Conservation (phyloP, 2,329 filamentous ascomycete species). For the Pseudopyrenochaeta lycopersici region DNA sequence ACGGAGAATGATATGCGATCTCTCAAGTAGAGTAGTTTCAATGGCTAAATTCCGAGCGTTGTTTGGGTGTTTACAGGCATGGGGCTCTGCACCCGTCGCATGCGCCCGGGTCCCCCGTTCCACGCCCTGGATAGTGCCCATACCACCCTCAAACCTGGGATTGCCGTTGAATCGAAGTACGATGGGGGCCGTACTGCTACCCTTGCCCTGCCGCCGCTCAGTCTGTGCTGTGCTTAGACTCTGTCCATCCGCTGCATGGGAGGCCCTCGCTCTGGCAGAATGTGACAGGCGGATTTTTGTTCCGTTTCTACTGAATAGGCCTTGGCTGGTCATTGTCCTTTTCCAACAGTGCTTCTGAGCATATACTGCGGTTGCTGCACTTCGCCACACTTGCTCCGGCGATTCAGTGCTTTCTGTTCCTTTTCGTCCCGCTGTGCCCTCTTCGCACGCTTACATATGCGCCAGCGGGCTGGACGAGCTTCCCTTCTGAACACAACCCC, state of each 20-base stretch:
- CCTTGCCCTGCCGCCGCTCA: slow-evolving; percentile 39
- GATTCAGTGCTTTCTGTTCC: slow-evolving; percentile 18
- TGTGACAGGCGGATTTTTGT: slow-evolving; percentile 39
- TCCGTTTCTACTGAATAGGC: slow-evolving; percentile 31
- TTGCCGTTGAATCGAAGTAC: slow-evolving; percentile 44
- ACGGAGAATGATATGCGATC: slow-evolving; percentile 39
- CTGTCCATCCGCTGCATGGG: slow-evolving; percentile 37
- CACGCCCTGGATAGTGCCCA: slow-evolving; percentile 33
- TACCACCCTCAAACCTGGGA: slow-evolving; percentile 43
- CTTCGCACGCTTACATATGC: slow-evolving; percentile 22
- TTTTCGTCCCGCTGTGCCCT: slow-evolving; percentile 21
- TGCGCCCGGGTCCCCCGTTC: slow-evolving; percentile 37
- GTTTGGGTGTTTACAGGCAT: slow-evolving; percentile 35
- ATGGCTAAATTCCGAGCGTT: slow-evolving; percentile 43
- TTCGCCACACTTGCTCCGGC: slow-evolving; percentile 24
- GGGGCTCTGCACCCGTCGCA: slow-evolving; percentile 34
- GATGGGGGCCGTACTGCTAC: slow-evolving; percentile 27
- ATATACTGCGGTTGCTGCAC: slow-evolving; percentile 34
- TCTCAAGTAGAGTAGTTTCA: slow-evolving; percentile 44
- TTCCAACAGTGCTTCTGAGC: slow-evolving; percentile 19
- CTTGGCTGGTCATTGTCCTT: slow-evolving; percentile 26
- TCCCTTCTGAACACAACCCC: slow-evolving; percentile 25
- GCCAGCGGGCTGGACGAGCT: slow-evolving; percentile 31
- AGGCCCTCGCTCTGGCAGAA: slow-evolving; percentile 37
- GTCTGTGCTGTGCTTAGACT: slow-evolving; percentile 35